Evolutionary conservation across 2,329 filamentous ascomycete species (phyloP).

Genomic region (Cyanodermella asteris): DNA sequence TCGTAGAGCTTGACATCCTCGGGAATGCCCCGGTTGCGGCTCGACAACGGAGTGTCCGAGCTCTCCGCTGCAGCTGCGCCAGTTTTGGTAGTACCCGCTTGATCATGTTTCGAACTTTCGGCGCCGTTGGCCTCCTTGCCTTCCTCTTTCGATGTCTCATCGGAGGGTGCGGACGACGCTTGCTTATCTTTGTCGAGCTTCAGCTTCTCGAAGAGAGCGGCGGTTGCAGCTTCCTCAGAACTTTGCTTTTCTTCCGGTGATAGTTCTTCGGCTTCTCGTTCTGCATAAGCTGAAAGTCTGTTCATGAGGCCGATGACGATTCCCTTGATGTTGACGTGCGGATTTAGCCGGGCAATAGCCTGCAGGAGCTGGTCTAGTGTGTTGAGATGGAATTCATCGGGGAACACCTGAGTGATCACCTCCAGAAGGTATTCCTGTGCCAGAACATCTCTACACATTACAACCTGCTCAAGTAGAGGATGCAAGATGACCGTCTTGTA

Average conservation of each 20-base stretch:
- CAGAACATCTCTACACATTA: slow-evolving; percentile 89
- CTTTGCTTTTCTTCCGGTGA: slow-evolving; percentile 49
- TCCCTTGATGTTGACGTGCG: slow-evolving; percentile 90
- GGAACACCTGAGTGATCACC: slow-evolving; percentile 97
- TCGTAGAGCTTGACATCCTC: slow-evolving; percentile 79
- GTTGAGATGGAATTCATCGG: slow-evolving; percentile 93
- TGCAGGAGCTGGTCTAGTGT: slow-evolving; percentile 89
- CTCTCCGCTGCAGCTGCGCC: slow-evolving; percentile 15
- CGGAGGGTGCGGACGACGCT: slow-evolving; percentile 11
- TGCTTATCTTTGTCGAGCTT: slow-evolving; percentile 28
- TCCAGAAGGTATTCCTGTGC: slow-evolving; percentile 95
- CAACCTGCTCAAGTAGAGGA: slow-evolving; percentile 83
- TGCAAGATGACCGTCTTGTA: slow-evolving; percentile 82
- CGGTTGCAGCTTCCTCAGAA: slow-evolving; percentile 65
- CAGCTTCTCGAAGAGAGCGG: slow-evolving; percentile 55
- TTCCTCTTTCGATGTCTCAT: slow-evolving; percentile 13
- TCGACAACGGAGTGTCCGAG: slow-evolving; percentile 19
- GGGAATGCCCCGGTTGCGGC: slow-evolving; percentile 33
- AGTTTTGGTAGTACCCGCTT: slow-evolving; percentile 10
- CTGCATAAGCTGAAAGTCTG: slow-evolving; percentile 80
- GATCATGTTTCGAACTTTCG: slow-evolving; percentile 8
- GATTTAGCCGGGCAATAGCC: slow-evolving; percentile 79
- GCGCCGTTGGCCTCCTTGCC: slow-evolving; percentile 11
- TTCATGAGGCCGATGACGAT: slow-evolving; percentile 99
- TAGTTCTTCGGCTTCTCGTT: slow-evolving; percentile 57